Conservation (phyloP, 176 grass and related monocot genomes). For the Eleusine indica region DNA sequence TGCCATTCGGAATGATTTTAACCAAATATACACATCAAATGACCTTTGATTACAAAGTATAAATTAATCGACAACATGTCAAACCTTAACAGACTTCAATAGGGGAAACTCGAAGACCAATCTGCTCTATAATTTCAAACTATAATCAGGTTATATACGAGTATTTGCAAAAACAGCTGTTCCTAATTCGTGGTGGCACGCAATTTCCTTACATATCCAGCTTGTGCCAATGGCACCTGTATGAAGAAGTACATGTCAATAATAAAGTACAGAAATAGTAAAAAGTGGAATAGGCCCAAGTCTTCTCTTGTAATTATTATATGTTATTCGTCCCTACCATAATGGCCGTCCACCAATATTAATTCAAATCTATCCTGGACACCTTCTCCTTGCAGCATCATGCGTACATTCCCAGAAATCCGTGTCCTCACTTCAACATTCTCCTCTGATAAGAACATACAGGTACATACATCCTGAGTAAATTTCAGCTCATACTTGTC, state of each 20-base stretch:
- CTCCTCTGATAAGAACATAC: conserved; percentile 27
- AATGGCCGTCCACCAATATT: conserved; percentile 22
- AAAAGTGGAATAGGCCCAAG: conserved; percentile 37
- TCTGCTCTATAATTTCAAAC: conserved; percentile 25
- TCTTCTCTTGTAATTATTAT: conserved; percentile 50
- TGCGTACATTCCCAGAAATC: conserved; percentile 28
- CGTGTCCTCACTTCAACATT: conserved; percentile 21
- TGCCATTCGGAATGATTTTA: not conserved
- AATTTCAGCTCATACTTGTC: conserved; percentile 34
- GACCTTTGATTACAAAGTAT: conserved; percentile 11
- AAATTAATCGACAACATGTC: conserved; percentile 28
- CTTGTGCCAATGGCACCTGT: conserved; percentile 33
- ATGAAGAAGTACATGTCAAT: conserved; percentile 30
- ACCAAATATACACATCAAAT: not conserved
- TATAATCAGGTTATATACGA: conserved; percentile 27
- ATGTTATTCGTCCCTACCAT: conserved; percentile 19
- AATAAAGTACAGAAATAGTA: conserved; percentile 45
- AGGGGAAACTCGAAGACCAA: conserved; percentile 1
- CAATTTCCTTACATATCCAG: conserved; percentile 40
- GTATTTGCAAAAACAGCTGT: conserved; percentile 40
- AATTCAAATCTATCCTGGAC: conserved; percentile 39
- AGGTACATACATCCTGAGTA: conserved; percentile 9
- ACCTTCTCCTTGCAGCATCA: conserved; percentile 28
- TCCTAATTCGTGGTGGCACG: conserved; percentile 38
- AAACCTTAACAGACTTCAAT: not conserved